A percentile compares a stretch with the other conserved stretches of the same genome.
Conservation (phyloP, 179 eudicot genomes). For the Heliamphora pulchella region DNA sequence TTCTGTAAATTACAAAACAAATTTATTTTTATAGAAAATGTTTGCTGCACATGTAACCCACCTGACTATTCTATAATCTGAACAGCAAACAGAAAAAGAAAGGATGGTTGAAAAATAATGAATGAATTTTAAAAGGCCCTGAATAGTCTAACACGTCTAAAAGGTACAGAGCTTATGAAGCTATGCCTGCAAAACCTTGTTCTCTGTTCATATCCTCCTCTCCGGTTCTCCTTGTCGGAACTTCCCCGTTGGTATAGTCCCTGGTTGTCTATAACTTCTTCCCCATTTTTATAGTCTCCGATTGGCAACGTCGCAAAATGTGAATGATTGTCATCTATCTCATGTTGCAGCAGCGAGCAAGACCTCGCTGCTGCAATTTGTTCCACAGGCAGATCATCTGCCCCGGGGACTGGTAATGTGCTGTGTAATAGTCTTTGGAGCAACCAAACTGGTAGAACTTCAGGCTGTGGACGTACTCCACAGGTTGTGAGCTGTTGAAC, state of each 20-base stretch:
- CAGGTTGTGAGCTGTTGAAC: constrained; percentile 55
- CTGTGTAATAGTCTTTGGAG: constrained; percentile 56
- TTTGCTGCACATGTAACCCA: background rate
- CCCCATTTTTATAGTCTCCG: no score
- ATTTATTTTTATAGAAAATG: background rate
- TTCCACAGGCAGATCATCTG: constrained; percentile 87
- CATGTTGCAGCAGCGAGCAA: constrained; percentile 68
- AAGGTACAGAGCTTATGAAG: background rate
- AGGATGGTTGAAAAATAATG: background rate
- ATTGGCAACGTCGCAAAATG: background rate
- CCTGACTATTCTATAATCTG: background rate
- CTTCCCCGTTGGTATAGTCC: constrained; percentile 35
- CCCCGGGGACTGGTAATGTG: constrained; percentile 90
- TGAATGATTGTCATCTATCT: constrained; percentile 28
- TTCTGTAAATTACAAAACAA: background rate
- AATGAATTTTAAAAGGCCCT: constrained; percentile 13
- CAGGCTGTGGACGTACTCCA: constrained; percentile 58
- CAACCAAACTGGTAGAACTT: constrained; percentile 78
- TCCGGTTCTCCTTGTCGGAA: constrained; percentile 29
- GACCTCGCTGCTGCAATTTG: constrained; percentile 39
- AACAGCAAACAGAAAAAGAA: background rate
- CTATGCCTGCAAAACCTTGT: constrained; percentile 15
- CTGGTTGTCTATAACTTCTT: no score
- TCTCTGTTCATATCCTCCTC: background rate
- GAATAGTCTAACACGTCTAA: constrained; percentile 1